Base-by-base conservation (phyloP, 164 flowering plant species). In the Saururus chinensis region DNA sequence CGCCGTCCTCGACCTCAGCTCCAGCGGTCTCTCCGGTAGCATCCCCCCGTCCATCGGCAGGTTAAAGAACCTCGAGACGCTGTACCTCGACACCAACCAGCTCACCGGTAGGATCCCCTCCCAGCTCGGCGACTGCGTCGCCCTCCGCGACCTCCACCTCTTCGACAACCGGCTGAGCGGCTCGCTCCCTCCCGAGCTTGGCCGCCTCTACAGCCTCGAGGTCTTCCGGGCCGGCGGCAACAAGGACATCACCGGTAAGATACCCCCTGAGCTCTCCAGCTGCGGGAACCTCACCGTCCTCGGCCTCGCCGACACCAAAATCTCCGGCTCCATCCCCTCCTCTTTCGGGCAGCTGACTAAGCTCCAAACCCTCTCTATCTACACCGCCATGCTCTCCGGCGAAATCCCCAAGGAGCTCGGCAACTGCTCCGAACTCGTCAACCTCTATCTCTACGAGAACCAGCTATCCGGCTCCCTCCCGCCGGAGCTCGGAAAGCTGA, bases 161-260 rank as follows among this genome's bases (percentile, higher is more conserved):
- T 88, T 80, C 51, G 96, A 91, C 64, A 91, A 88, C 59, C 67
- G 64, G 25, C 64, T 91, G 0, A 65, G 64, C 13, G 97, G 93
- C 51, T 25, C 56, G 56, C 64, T 91, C 13, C 96, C 97, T 0
- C 20, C 57, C 4, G 82, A 80, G 64, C 54, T 91, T 0, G 96
- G 91, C 14, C 76, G 71, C 4, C 70, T 91, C 61, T 40, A 66
- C 0, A 60, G 53, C 3, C 66, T 90, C 55, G 83, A 84, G 69
- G 75, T 63, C 20, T 30, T 90, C 11, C 72, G 97, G 20, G 84
- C 82, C 0, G 97, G 97, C n/a, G 97, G 97, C 37, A 90, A 90
- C 70, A 79, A 75, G 40, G 92, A 81, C 51, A 80, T 88, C 20
- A 67, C 60, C 5, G 97, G 97, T 9, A 63, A 60, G 21, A 83